Evolutionary conservation across 1,139 yeast species (phyloP).

Genomic region (Magnusiomyces tetraspermus): DNA sequence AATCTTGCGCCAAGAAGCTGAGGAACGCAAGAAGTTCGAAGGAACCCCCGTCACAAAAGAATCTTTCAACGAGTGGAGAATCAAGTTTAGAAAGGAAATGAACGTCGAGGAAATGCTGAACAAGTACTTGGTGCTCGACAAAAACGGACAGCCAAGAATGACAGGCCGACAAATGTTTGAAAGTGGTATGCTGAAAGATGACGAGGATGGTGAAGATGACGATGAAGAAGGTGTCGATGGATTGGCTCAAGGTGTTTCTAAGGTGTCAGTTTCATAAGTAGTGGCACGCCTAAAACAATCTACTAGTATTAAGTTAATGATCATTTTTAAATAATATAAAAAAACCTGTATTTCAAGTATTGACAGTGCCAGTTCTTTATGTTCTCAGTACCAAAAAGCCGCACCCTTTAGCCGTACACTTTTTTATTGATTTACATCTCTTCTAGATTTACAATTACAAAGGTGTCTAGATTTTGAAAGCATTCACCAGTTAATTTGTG

Average conservation of each 20-base stretch:
- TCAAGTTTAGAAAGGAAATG: constrained; percentile 45
- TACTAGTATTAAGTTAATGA: no score
- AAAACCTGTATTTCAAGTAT: no score
- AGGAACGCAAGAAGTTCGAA: constrained; percentile 61
- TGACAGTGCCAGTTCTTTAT: no score
- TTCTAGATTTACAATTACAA: no score
- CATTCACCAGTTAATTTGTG: no score
- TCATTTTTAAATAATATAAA: no score
- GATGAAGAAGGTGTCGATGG: constrained; percentile 14
- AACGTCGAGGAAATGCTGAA: constrained; percentile 35
- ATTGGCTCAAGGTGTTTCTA: background rate
- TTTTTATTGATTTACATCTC: no score
- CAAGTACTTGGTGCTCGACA: constrained; percentile 46
- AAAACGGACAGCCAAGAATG: constrained; percentile 50
- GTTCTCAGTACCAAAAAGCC: no score
- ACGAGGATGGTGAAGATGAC: constrained; percentile 36
- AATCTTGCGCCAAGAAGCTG: constrained; percentile 50
- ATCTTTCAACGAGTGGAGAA: constrained; percentile 62
- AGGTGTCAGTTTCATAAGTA: background rate
- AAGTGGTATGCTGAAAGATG: constrained; percentile 68
- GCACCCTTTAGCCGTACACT: no score
- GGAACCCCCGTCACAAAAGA: constrained; percentile 78
- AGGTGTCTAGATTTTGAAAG: no score
- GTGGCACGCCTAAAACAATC: no score
- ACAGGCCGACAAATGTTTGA: constrained; percentile 89